Percentiles rank a stretch among this genome's conserved stretches.
Conservation (phyloP, 2,329 filamentous ascomycete genomes). For the Stemphylium beticola region DNA sequence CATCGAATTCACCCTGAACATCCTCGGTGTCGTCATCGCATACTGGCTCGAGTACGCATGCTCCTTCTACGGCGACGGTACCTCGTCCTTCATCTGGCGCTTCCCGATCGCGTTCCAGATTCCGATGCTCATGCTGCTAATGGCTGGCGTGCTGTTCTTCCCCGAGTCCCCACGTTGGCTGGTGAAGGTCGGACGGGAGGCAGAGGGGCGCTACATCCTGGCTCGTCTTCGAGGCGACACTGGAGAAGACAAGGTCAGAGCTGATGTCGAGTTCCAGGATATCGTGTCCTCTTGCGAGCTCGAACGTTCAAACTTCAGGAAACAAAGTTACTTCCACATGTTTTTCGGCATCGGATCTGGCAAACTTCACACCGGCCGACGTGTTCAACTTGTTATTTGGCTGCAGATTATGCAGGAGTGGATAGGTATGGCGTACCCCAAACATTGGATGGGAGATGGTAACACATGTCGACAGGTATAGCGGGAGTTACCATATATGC, state of each 20-base stretch:
- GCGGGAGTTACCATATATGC: conserved; percentile 67
- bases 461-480: conserved; percentile 44
- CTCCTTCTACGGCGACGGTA: conserved; percentile 65
- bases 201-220: conserved; percentile 72
- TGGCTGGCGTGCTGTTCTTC: conserved; percentile 67
- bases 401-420: conserved; percentile 74
- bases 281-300: conserved; percentile 68
- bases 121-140: conserved; percentile 64
- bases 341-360: conserved; percentile 69
- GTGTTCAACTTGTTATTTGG: conserved; percentile 74
- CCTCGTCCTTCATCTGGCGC: conserved; percentile 67
- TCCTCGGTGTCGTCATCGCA: conserved; percentile 69
- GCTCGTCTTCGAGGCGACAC: conserved; percentile 66
- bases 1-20: conserved; percentile 76
- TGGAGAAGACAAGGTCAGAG: conserved; percentile 56
- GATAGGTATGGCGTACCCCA: no score
- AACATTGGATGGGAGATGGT: no score
- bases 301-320: conserved; percentile 57
- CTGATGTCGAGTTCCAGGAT: conserved; percentile 64
- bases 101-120: conserved; percentile 76
- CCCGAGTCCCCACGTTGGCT: conserved; percentile 74
- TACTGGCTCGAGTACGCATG: conserved; percentile 63
- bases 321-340: conserved; percentile 69
- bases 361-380: conserved; percentile 69
- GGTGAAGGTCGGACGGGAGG: conserved; percentile 68